A percentile compares a stretch with the other conserved stretches of the same genome.
These are phyloP conservation scores for Lactifluus echinatus DNA, from an alignment of 768 basidiomycete species.

Conservation along the genomic window DNA sequence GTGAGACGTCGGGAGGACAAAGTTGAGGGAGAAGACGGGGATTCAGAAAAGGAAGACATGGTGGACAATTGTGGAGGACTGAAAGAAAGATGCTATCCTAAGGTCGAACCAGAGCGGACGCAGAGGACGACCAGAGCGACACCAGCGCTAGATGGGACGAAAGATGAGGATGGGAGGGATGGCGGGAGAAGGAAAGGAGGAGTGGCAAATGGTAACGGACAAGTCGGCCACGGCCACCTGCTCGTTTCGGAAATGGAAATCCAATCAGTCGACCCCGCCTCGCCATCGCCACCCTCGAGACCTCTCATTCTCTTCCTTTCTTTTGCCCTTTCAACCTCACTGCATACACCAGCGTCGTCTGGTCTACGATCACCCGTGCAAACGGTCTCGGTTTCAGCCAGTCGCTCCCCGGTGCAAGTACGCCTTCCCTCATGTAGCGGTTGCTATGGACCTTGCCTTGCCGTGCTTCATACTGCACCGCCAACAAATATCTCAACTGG, in stretches of 20 bases:
- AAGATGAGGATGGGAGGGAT: constrained; percentile 21
- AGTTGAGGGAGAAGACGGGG: constrained; percentile 52
- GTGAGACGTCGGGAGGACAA: constrained; percentile 69
- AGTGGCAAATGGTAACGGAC: background rate
- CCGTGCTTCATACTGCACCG: background rate
- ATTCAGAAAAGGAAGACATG: constrained; percentile 51
- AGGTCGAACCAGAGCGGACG: background rate
- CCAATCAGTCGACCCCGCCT: too few relatives aligned
- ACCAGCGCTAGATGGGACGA: constrained; percentile 25
- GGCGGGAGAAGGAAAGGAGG: constrained; percentile 10
- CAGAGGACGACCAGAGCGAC: constrained; percentile 14
- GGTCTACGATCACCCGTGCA: too few relatives aligned
- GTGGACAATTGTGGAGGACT: constrained; percentile 22
- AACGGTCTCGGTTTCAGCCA: too few relatives aligned
- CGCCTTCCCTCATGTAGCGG: too few relatives aligned
- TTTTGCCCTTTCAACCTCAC: too few relatives aligned
- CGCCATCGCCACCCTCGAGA: too few relatives aligned
- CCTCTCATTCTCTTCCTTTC: too few relatives aligned
- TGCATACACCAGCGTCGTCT: too few relatives aligned
- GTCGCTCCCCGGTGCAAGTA: too few relatives aligned
- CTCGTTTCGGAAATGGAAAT: background rate
- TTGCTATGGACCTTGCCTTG: background rate
- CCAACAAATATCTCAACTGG: background rate
- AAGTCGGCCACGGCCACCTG: background rate
- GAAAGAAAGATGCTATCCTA: constrained; percentile 13